These are phyloP conservation scores for Vaccinium corymbosum DNA, from an alignment of 148 eudicot species.

Conservation along the genomic window DNA sequence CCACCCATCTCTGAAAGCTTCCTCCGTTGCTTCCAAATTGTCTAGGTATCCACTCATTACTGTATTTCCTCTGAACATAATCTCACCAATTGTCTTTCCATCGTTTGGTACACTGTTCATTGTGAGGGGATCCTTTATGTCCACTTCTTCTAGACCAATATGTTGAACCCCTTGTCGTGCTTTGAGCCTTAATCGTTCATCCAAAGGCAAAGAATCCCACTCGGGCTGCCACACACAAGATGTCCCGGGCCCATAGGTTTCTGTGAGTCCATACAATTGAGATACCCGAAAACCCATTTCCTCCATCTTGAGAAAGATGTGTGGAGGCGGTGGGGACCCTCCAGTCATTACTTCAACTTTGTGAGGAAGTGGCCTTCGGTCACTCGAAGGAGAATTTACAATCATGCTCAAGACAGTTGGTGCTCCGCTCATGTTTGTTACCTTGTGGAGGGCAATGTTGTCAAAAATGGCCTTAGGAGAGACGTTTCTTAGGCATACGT, in stretches of 20 bases:
- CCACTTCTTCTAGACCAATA: slow-evolving; percentile 37
- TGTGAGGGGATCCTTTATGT: slow-evolving; percentile 33
- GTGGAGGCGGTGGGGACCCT: slow-evolving; percentile 31
- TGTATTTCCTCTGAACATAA: slow-evolving; percentile 45
- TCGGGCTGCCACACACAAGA: slow-evolving; percentile 38
- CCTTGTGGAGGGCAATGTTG: slow-evolving; percentile 25
- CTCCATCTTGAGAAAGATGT: slow-evolving; percentile 33
- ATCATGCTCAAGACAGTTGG: slow-evolving; percentile 29
- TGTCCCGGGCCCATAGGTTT: slow-evolving; percentile 37
- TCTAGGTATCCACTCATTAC: slow-evolving; percentile 47
- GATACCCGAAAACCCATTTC: slow-evolving; percentile 35
- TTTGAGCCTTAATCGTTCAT: slow-evolving; percentile 27
- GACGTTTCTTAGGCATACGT: slow-evolving; percentile 25
- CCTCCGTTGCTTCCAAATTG: slow-evolving; percentile 31
- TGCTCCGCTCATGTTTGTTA: slow-evolving; percentile 30
- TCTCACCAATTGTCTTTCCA: slow-evolving; percentile 39
- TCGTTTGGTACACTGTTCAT: slow-evolving; percentile 36
- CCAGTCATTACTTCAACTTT: slow-evolving; percentile 28
- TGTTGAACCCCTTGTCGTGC: slow-evolving; percentile 43
- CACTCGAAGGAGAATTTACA: slow-evolving; percentile 16
- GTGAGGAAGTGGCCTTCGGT: slow-evolving; percentile 21
- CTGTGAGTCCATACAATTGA: slow-evolving; percentile 46
- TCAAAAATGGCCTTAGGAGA: slow-evolving; percentile 28
- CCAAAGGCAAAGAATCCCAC: slow-evolving; percentile 32
- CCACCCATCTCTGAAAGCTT: slow-evolving; percentile 44